A percentile compares a stretch with the other conserved stretches of the same genome.
phyloP scores from a whole-genome alignment of 1,284 basidiomycete genomes.

The Austroboletus novae-zelandiae region DNA sequence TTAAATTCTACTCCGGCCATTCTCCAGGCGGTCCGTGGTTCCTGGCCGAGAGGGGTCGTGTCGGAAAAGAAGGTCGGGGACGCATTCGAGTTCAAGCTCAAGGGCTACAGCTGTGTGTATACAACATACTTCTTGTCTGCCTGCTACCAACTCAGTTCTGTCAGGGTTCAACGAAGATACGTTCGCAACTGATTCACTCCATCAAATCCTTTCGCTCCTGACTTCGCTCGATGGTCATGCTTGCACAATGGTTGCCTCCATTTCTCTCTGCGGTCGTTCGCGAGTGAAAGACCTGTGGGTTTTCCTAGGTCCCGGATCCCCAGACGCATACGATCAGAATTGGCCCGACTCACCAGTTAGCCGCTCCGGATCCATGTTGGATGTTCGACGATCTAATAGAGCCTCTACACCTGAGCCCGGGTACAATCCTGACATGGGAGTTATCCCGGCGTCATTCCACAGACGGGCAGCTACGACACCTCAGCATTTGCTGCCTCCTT shows the following conservation, averaged over 20 bases:
- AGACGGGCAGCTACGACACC: slow-evolving; percentile 31
- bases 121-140: slow-evolving; percentile 6
- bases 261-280: slow-evolving; percentile 66
- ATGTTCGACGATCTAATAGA: slow-evolving; percentile 34
- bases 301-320: slow-evolving; percentile 56
- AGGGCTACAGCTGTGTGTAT: slow-evolving; percentile 71
- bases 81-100: slow-evolving; percentile 75
- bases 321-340: slow-evolving; percentile 29
- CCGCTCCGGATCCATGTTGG: slow-evolving; percentile 33
- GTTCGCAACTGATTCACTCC: slow-evolving; percentile 72
- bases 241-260: slow-evolving; percentile 65
- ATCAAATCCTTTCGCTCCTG: slow-evolving; percentile 66
- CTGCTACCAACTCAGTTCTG: slow-evolving; percentile 20
- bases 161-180: slow-evolving; percentile 77
- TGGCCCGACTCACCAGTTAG: slow-evolving; percentile 37
- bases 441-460: slow-evolving; percentile 31
- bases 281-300: slow-evolving; percentile 77
- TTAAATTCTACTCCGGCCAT: slow-evolving; percentile 74
- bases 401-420: slow-evolving; percentile 32
- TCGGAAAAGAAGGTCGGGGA: slow-evolving; percentile 73
- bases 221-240: slow-evolving; percentile 64
- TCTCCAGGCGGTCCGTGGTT: slow-evolving; percentile 68
- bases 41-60: slow-evolving; percentile 76
- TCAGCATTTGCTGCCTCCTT: slow-evolving; percentile 26
- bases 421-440: slow-evolving; percentile 19